Evolutionary conservation across 169 alveolate species (phyloP).

Genomic region (Plasmodium coatneyi): DNA sequence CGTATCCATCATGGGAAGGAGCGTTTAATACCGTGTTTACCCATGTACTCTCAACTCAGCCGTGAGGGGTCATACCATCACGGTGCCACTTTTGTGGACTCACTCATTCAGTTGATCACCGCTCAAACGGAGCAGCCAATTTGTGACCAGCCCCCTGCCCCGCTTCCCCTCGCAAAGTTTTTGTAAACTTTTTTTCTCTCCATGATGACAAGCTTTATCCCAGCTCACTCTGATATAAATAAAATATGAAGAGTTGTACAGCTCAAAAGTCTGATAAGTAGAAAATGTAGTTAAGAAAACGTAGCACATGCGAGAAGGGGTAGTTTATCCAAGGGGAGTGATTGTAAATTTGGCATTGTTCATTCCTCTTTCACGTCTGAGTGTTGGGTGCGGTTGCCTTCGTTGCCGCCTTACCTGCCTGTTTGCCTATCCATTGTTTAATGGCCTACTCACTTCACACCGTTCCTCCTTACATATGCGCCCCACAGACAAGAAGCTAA

Average conservation of each 20-base stretch:
- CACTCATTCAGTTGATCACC: background rate
- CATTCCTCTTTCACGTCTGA: background rate
- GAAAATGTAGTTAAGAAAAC: background rate
- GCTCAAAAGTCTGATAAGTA: conserved; percentile 57
- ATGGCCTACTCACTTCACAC: background rate
- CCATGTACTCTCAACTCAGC: background rate
- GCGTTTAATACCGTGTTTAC: background rate
- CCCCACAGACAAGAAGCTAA: conserved; percentile 84
- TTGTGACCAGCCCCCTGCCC: background rate
- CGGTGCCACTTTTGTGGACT: background rate
- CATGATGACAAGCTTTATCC: conserved; percentile 66
- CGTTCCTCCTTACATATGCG: background rate
- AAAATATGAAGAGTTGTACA: conserved; percentile 52
- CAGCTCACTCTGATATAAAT: conserved; percentile 74
- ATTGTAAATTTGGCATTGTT: background rate
- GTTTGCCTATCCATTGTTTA: background rate
- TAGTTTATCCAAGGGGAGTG: background rate
- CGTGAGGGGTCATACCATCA: background rate
- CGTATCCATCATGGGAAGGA: background rate
- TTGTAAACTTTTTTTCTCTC: conserved; percentile 8
- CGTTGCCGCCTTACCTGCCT: background rate
- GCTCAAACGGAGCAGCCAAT: background rate
- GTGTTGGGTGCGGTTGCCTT: background rate
- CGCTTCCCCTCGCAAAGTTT: background rate
- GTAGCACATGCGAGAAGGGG: background rate